phyloP scores from a whole-genome alignment of 2,329 filamentous ascomycete genomes.

The Aureobasidium subglaciale region DNA sequence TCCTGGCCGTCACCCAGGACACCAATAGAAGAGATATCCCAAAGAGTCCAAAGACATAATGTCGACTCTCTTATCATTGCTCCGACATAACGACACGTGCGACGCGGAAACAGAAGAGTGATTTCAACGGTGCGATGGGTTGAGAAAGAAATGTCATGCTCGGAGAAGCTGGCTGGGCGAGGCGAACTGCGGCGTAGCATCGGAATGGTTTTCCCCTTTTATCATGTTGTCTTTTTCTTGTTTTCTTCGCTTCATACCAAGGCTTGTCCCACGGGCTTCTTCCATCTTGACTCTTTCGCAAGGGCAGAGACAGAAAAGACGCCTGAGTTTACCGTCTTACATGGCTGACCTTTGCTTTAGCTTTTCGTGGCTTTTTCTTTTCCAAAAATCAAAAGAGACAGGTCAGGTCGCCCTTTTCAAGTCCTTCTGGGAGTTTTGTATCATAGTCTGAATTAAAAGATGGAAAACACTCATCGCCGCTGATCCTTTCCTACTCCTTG shows the following conservation, averaged over 20 bases:
- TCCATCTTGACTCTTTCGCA: background rate
- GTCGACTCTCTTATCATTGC: background rate
- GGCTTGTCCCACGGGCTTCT: background rate
- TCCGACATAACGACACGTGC: slow-evolving; percentile 13
- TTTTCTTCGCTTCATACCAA: slow-evolving; percentile 11
- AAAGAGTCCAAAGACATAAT: background rate
- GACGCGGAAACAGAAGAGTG: slow-evolving; percentile 13
- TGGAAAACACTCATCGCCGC: background rate
- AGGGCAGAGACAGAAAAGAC: background rate
- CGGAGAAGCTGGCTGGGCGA: slow-evolving; percentile 4
- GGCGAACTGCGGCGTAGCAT: slow-evolving; percentile 15
- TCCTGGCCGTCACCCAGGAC: slow-evolving; percentile 15
- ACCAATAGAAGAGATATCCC: slow-evolving; percentile 10
- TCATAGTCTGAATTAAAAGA: slow-evolving; percentile 4
- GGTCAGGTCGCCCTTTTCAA: background rate
- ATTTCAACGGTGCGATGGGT: slow-evolving; percentile 14
- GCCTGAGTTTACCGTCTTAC: background rate
- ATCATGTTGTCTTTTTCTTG: slow-evolving; percentile 1
- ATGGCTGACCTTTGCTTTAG: background rate
- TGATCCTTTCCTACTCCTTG: background rate
- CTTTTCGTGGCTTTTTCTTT: background rate
- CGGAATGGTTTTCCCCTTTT: slow-evolving; percentile 3
- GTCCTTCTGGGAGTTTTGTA: background rate
- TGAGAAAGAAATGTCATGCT: slow-evolving; percentile 9
- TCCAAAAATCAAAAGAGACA: slow-evolving; percentile 1